These are phyloP conservation scores for Colletotrichum neosansevieriae DNA, from an alignment of 2,329 filamentous ascomycete species.

Conservation along the genomic window DNA sequence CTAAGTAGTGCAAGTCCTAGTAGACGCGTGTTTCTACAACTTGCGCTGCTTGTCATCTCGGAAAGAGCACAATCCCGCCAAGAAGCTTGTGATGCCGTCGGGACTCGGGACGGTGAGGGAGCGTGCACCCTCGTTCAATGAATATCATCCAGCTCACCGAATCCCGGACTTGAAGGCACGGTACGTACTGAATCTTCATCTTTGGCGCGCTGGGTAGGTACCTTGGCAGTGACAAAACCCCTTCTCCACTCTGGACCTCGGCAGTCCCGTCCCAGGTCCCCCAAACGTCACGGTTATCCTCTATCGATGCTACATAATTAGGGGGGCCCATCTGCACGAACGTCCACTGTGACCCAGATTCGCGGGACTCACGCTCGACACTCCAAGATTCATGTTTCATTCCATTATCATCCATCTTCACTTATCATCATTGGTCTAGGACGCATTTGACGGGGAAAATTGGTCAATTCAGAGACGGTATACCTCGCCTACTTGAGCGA, in stretches of 20 bases:
- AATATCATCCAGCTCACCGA: slow-evolving; percentile 1
- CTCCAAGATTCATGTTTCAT: not conserved
- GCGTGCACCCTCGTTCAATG: not conserved
- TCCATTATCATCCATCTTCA: not conserved
- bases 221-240: slow-evolving; percentile 16
- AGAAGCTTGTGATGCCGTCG: slow-evolving; percentile 36
- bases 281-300: not conserved
- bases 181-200: not conserved
- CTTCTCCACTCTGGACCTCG: slow-evolving; percentile 36
- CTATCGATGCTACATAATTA: slow-evolving; percentile 29
- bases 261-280: slow-evolving; percentile 22
- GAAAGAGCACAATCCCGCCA: not conserved
- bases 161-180: slow-evolving; percentile 8
- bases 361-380: not conserved
- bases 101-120: slow-evolving; percentile 8
- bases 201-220: slow-evolving; percentile 1
- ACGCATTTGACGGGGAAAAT: no score
- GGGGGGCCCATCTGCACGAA: slow-evolving; percentile 8
- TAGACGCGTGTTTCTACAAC: not conserved
- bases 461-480: not conserved
- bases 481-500: not conserved
- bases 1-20: not conserved
- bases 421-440: no score
- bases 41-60: not conserved
- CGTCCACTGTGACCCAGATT: slow-evolving; percentile 2